Conservation (phyloP, 495 filamentous ascomycete genomes). For the Tirmania nivea region DNA sequence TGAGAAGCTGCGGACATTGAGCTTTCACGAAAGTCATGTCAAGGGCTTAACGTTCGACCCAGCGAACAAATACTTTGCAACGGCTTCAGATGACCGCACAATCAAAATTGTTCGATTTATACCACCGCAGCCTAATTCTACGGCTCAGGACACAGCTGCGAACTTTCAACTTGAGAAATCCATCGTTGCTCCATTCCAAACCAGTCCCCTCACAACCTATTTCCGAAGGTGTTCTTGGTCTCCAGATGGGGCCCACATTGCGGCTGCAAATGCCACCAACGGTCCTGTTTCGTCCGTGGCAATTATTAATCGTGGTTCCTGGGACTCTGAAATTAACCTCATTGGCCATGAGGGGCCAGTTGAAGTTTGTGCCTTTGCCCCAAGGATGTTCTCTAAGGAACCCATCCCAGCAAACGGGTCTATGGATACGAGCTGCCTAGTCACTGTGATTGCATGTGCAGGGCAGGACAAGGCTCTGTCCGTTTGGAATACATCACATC, state of each 20-base stretch:
- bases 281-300: slow-evolving; percentile 92
- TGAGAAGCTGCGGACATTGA: slow-evolving; percentile 83
- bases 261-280: slow-evolving; percentile 89
- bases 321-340: slow-evolving; percentile 93
- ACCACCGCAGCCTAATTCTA: slow-evolving; percentile 74
- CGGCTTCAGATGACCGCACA: slow-evolving; percentile 84
- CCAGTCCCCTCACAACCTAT: slow-evolving; percentile 85
- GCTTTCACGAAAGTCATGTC: slow-evolving; percentile 85
- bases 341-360: slow-evolving; percentile 94
- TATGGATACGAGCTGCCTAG: slow-evolving; percentile 27
- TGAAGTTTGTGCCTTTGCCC: slow-evolving; percentile 93
- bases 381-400: slow-evolving; percentile 62
- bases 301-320: slow-evolving; percentile 75
- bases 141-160: slow-evolving; percentile 76
- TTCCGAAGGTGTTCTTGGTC: slow-evolving; percentile 95
- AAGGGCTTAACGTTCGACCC: slow-evolving; percentile 98
- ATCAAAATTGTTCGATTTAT: slow-evolving; percentile 95
- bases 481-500: slow-evolving; percentile 91
- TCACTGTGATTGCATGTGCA: slow-evolving; percentile 89
- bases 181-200: slow-evolving; percentile 62
- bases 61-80: slow-evolving; percentile 97
- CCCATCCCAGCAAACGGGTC: slow-evolving; percentile 29
- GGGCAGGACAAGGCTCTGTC: slow-evolving; percentile 90
- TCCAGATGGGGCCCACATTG: slow-evolving; percentile 90
- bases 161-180: slow-evolving; percentile 84